Conservation (phyloP, 2,329 filamentous ascomycete species). For the Ceratocystis papillata region DNA sequence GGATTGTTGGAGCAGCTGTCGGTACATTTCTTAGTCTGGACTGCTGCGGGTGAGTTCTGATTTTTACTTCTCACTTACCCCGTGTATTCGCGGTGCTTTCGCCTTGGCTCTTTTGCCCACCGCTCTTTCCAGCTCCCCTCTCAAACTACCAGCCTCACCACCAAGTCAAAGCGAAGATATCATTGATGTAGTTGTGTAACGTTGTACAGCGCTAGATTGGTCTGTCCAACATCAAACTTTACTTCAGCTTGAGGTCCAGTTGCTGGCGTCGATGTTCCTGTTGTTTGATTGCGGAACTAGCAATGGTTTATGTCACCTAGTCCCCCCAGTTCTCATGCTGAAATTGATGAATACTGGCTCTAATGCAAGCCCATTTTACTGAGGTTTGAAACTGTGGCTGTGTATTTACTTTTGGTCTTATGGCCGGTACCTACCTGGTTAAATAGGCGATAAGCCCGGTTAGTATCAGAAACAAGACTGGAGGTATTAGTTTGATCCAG, state of each 20-base stretch:
- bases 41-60: too few species aligned
- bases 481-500: not conserved
- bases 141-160: not conserved
- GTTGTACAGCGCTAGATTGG: slow-evolving; percentile 12
- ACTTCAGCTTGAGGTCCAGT: slow-evolving; percentile 1
- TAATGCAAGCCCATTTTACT: not conserved
- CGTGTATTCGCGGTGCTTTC: not conserved
- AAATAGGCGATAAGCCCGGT: not conserved
- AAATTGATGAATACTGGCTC: not conserved
- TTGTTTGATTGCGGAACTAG: not conserved
- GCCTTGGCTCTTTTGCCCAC: not conserved
- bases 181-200: slow-evolving; percentile 5
- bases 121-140: not conserved
- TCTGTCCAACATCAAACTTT: slow-evolving; percentile 13
- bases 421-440: not conserved
- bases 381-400: not conserved
- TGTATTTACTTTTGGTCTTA: not conserved
- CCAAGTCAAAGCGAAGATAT: not conserved
- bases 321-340: not conserved
- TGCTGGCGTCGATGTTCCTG: not conserved
- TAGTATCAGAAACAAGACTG: not conserved
- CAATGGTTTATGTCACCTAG: not conserved
- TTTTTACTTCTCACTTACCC: not conserved
- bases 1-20: not conserved
- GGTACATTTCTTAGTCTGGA: not conserved